These are phyloP conservation scores for Meyerozyma elateridarum DNA, from an alignment of 1,139 yeast genomes.

Conservation along the genomic window DNA sequence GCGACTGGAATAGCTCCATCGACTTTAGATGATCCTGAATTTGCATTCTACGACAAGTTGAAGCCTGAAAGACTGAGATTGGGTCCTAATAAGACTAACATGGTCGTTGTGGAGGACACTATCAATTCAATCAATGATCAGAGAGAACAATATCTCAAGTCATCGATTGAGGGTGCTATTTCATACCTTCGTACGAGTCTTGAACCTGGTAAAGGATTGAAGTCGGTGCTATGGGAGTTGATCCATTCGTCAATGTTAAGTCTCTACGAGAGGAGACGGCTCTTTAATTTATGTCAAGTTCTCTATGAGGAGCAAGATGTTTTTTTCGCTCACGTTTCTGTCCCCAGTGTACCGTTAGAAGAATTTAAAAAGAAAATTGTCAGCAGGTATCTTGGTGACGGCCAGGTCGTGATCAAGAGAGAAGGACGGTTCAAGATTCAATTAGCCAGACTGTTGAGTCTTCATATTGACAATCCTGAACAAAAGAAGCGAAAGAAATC, in stretches of 20 bases:
- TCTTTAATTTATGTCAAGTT: slow-evolving; percentile 64
- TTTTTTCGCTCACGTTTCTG: slow-evolving; percentile 53
- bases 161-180: slow-evolving; percentile 58
- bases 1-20: slow-evolving; percentile 61
- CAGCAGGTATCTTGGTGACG: slow-evolving; percentile 48
- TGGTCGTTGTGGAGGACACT: slow-evolving; percentile 51
- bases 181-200: slow-evolving; percentile 63
- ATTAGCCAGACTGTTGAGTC: slow-evolving; percentile 23
- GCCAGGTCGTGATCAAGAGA: slow-evolving; percentile 38
- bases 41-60: slow-evolving; percentile 33
- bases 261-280: slow-evolving; percentile 53
- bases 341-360: slow-evolving; percentile 52
- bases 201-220: slow-evolving; percentile 59
- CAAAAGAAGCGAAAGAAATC: slow-evolving; percentile 4
- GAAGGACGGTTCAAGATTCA: slow-evolving; percentile 46
- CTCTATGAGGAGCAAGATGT: slow-evolving; percentile 62
- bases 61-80: slow-evolving; percentile 15
- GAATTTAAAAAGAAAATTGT: slow-evolving; percentile 56
- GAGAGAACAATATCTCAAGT: slow-evolving; percentile 39
- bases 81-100: slow-evolving; percentile 18
- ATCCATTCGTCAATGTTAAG: slow-evolving; percentile 58
- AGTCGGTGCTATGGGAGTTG: slow-evolving; percentile 62
- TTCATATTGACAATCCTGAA: slow-evolving; percentile 5
- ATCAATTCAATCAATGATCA: slow-evolving; percentile 31
- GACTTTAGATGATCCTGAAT: slow-evolving; percentile 55